phyloP scores from a whole-genome alignment of 139 green algal genomes.

The Micractinium sp. region DNA sequence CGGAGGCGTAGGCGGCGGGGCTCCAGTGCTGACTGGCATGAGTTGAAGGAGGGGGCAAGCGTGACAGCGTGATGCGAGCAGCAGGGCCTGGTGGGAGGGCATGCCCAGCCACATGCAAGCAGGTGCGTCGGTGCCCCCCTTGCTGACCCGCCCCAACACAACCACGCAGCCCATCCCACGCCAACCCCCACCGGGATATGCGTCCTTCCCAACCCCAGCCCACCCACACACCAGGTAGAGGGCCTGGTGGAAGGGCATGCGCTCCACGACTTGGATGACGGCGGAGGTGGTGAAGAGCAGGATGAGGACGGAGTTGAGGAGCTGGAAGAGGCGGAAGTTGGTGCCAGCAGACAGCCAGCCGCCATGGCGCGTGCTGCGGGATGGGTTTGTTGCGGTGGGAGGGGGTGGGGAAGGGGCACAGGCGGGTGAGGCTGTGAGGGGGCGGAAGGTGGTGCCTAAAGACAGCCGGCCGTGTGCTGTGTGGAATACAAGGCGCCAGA shows the following conservation, averaged over 20 bases:
- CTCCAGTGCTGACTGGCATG: too few species aligned
- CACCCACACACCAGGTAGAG: conserved; percentile 76
- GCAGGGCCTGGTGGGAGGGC: too few species aligned
- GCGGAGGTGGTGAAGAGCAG: conserved; percentile 68
- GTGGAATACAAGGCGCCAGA: too few species aligned
- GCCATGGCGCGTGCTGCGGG: conserved; percentile 42
- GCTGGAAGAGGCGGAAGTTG: conserved; percentile 77
- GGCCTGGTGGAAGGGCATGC: conserved; percentile 79
- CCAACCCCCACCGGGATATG: not conserved
- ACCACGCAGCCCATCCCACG: not conserved
- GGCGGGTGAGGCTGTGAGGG: not conserved
- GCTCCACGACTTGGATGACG: conserved; percentile 67
- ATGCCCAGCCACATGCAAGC: too few species aligned
- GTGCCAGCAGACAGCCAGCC: conserved; percentile 61
- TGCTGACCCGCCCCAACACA: too few species aligned
- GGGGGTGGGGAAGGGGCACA: not conserved
- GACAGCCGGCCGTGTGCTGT: not conserved
- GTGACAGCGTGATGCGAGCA: not conserved
- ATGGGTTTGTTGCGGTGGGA: too few species aligned
- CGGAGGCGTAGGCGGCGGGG: too few species aligned
- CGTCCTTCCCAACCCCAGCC: not conserved
- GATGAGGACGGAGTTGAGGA: conserved; percentile 73
- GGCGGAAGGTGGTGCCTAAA: not conserved
- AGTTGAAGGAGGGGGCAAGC: too few species aligned
- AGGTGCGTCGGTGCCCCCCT: too few species aligned